Evolutionary conservation across 176 grass and related monocot genomes (phyloP), one percentile per base, ranked within the genome.

Genomic region (Zizania latifolia): DNA sequence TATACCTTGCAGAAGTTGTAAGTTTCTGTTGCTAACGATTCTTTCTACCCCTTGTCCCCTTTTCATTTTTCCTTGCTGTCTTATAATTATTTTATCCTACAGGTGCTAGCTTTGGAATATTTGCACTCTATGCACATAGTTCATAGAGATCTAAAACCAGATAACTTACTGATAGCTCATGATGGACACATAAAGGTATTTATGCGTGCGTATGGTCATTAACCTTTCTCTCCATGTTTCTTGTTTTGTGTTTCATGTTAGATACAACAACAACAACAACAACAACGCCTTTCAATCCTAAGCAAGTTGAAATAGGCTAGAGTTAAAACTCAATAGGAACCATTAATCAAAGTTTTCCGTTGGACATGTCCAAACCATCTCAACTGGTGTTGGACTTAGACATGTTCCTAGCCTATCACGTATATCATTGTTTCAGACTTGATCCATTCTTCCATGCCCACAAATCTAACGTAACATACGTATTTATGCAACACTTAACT

Each of bases 1-100:
- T 95, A 77, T 99, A 99, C 72, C 88, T 99, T 81, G 96, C 96
- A 77, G 96, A 99, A 99, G 82, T 99, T 81, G 96, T 99, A 95
- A 82, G 96, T 88, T 90, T 39, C 41, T 81, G 55, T 65, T 65
- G 39, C 36, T 78, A 44, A 23, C 72, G 37, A 63, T 78, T 76
- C 58, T 63, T 28, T 82, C 59, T 56, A 31, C 34, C 62, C 58
- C 58, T 28, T 82, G 54, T 56, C 24, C 34, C 62, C 11, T 72
- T 74, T 34, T 74, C 23, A 58, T 36, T 69, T 82, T 10, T 53
- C 2, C 22, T n/a, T 3, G 1, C 21, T 51, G 40, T 73, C 54
- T 89, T 12, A 82, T 76, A 78, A 62, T 63, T 12, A 19, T 74
- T 67, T 73, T 71, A 35, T 80, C 44, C 50, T 86, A 65, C 72